Conservation (phyloP, 495 filamentous ascomycete genomes). For the Penicillium paradoxum region DNA sequence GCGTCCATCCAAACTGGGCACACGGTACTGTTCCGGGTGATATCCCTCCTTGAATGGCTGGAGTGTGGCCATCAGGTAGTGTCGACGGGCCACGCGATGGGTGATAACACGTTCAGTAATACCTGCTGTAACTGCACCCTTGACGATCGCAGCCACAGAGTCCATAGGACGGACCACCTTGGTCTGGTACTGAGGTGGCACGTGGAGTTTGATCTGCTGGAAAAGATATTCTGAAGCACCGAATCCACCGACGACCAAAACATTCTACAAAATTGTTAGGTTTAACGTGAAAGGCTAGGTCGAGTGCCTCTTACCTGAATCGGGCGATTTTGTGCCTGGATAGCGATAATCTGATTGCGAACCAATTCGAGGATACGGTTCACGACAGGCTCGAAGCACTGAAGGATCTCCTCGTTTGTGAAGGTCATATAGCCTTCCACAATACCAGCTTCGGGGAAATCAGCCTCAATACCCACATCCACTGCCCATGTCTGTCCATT, state of each 20-base stretch:
- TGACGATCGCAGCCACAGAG: constrained; percentile 76
- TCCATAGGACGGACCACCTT: constrained; percentile 84
- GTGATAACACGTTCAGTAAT: constrained; percentile 96
- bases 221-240: constrained; percentile 80
- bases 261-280: constrained; percentile 49
- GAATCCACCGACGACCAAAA: constrained; percentile 74
- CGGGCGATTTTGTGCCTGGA: constrained; percentile 67
- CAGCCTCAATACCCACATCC: constrained; percentile 74
- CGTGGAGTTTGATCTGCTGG: constrained; percentile 76
- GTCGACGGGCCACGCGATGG: constrained; percentile 92
- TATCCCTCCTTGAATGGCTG: constrained; percentile 99
- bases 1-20: constrained; percentile 92
- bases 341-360: constrained; percentile 76
- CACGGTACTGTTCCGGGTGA: constrained; percentile 95
- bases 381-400: constrained; percentile 77
- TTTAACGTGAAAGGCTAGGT: background rate
- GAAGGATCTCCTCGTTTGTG: constrained; percentile 75
- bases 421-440: constrained; percentile 82
- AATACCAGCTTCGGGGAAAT: constrained; percentile 74
- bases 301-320: constrained; percentile 53
- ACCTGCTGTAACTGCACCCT: constrained; percentile 79
- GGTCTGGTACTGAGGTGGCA: constrained; percentile 71
- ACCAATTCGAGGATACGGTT: constrained; percentile 74
- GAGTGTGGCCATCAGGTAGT: constrained; percentile 98
- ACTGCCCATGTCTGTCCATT: constrained; percentile 81